Conservation (phyloP, 305 asterid genomes). For the Solanum hybrid region DNA sequence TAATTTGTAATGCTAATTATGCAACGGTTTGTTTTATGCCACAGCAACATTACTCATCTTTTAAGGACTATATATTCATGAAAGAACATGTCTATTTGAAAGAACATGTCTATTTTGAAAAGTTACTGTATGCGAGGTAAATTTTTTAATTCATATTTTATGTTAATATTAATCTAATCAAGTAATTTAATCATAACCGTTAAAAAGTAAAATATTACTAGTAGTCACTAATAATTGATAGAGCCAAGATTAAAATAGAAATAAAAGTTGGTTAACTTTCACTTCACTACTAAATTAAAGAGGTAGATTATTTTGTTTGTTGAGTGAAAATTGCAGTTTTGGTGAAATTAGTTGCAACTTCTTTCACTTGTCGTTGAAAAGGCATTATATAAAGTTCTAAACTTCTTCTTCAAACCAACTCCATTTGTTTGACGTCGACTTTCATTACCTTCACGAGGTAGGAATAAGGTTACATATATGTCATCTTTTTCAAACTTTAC, state of each 20-base stretch:
- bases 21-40: background rate
- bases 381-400: background rate
- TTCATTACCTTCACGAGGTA: background rate
- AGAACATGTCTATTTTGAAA: background rate
- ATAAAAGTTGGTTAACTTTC: background rate
- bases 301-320: background rate
- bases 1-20: background rate
- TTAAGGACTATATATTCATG: background rate
- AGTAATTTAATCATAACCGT: background rate
- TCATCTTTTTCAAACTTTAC: background rate
- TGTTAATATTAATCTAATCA: background rate
- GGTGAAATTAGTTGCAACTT: slow-evolving; percentile 3
- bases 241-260: background rate
- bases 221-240: background rate
- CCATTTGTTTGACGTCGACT: background rate
- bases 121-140: too few species aligned
- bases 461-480: background rate
- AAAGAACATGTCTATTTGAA: background rate
- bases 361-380: background rate
- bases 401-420: background rate
- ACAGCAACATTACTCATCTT: background rate
- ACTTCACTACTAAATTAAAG: background rate
- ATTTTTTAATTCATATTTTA: background rate
- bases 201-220: background rate
- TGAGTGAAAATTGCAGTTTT: background rate